phyloP scores from a whole-genome alignment of 495 filamentous ascomycete genomes.

The Podospora pseudoanserina region DNA sequence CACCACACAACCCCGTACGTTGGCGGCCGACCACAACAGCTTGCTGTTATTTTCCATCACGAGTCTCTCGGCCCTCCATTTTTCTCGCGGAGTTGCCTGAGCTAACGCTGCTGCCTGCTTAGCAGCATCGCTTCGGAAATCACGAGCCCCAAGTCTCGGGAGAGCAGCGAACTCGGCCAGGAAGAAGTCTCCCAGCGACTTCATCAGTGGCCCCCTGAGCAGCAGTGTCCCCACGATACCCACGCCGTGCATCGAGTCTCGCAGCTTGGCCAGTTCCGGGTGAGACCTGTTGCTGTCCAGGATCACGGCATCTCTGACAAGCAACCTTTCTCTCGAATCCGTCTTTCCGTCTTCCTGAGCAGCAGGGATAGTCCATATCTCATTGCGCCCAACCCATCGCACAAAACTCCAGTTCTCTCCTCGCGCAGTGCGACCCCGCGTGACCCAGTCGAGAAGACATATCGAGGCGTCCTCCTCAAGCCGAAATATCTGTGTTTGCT shows the following conservation, averaged over 20 bases:
- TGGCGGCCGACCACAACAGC: slow-evolving; percentile 82
- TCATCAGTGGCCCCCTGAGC: slow-evolving; percentile 69
- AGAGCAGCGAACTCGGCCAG: slow-evolving; percentile 68
- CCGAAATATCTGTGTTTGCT: slow-evolving; percentile 74
- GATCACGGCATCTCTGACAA: slow-evolving; percentile 78
- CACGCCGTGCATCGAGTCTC: slow-evolving; percentile 59
- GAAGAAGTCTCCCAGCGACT: slow-evolving; percentile 62
- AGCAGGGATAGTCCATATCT: slow-evolving; percentile 60
- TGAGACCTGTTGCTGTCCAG: slow-evolving; percentile 54
- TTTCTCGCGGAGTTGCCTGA: slow-evolving; percentile 36
- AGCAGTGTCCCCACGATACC: slow-evolving; percentile 80
- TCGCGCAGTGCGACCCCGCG: slow-evolving; percentile 74
- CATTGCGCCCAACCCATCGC: slow-evolving; percentile 76
- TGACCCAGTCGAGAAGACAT: slow-evolving; percentile 90
- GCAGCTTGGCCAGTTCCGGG: slow-evolving; percentile 39
- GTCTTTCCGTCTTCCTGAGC: slow-evolving; percentile 1
- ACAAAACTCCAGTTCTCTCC: slow-evolving; percentile 87
- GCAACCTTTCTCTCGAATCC: slow-evolving; percentile 51
- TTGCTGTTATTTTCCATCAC: slow-evolving; percentile 53
- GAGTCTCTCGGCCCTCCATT: slow-evolving; percentile 43
- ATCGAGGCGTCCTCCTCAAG: slow-evolving; percentile 59
- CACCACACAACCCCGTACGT: slow-evolving; percentile 76
- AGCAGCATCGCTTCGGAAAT: slow-evolving; percentile 59
- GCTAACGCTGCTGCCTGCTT: slow-evolving; percentile 27
- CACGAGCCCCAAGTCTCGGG: slow-evolving; percentile 78